These are phyloP conservation scores for Ambrosia trifida DNA, from an alignment of 129 eudicot genomes.

Conservation along the genomic window DNA sequence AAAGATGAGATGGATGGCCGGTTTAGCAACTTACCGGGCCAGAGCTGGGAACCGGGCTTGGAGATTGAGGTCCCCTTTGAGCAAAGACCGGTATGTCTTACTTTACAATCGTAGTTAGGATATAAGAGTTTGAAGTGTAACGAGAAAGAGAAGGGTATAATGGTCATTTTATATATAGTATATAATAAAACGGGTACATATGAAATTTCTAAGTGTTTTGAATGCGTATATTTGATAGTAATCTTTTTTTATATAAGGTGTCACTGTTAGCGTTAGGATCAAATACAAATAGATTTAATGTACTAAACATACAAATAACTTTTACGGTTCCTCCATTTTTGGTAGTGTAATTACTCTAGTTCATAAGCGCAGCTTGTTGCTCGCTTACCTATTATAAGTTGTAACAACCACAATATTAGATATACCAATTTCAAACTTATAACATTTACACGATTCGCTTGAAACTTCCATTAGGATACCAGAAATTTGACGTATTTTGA, in stretches of 20 bases:
- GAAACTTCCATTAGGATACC: too few species aligned
- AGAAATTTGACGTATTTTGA: neutral
- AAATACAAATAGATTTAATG: too few species aligned
- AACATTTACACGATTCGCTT: too few species aligned
- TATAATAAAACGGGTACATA: too few species aligned
- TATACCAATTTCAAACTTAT: too few species aligned
- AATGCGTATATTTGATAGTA: neutral
- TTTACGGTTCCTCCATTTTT: too few species aligned
- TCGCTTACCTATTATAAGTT: too few species aligned
- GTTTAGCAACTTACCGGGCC: constrained; percentile 65
- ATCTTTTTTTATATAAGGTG: neutral
- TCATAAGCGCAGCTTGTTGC: too few species aligned
- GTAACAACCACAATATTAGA: too few species aligned
- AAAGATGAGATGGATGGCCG: constrained; percentile 67
- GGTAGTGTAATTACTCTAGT: too few species aligned
- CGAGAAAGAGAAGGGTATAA: neutral
- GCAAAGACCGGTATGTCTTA: constrained; percentile 84
- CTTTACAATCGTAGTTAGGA: neutral
- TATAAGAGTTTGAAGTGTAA: neutral
- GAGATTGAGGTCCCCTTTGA: constrained; percentile 96
- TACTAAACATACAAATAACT: too few species aligned
- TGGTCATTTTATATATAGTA: neutral
- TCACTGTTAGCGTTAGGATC: neutral
- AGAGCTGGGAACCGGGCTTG: constrained; percentile 95
- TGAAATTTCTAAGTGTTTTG: neutral